Evolutionary conservation across 352 stramenopile species (phyloP).

Genomic region (Globisporangium nunn): DNA sequence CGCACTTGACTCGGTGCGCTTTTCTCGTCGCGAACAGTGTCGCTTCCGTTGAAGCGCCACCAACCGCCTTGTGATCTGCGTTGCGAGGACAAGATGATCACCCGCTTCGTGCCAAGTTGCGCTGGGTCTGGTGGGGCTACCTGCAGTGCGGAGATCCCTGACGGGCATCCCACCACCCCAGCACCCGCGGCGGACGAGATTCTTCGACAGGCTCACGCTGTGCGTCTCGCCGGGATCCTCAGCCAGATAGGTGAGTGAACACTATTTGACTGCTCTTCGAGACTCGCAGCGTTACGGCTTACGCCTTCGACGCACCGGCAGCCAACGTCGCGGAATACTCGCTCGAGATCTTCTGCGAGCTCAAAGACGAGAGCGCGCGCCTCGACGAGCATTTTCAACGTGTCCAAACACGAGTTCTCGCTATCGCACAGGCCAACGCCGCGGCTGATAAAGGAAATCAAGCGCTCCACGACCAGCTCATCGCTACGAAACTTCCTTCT

Average conservation of each 20-base stretch:
- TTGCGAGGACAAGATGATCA: slow-evolving; percentile 7
- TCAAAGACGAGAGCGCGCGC: slow-evolving; percentile 27
- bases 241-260: slow-evolving; percentile 35
- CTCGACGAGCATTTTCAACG: slow-evolving; percentile 22
- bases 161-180: neutral
- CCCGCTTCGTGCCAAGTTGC: slow-evolving; percentile 3
- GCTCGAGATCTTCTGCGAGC: slow-evolving; percentile 43
- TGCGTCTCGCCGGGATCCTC: slow-evolving; percentile 37
- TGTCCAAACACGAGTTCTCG: slow-evolving; percentile 25
- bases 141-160: neutral
- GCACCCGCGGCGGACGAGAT: slow-evolving; percentile 24
- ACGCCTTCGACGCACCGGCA: slow-evolving; percentile 5
- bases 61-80: too few relatives aligned
- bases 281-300: neutral
- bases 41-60: too few relatives aligned
- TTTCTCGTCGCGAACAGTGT: too few relatives aligned
- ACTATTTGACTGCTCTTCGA: neutral
- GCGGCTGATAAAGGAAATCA: neutral
- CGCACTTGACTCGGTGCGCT: too few relatives aligned
- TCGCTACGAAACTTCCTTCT: slow-evolving; percentile 13
- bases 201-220: slow-evolving; percentile 37
- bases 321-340: slow-evolving; percentile 40
- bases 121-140: neutral
- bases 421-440: slow-evolving; percentile 16
- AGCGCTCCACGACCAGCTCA: slow-evolving; percentile 5